Evolutionary conservation across 179 eudicot species (phyloP), one percentile per base, ranked within the genome.

Genomic region (Vitellaria paradoxa): DNA sequence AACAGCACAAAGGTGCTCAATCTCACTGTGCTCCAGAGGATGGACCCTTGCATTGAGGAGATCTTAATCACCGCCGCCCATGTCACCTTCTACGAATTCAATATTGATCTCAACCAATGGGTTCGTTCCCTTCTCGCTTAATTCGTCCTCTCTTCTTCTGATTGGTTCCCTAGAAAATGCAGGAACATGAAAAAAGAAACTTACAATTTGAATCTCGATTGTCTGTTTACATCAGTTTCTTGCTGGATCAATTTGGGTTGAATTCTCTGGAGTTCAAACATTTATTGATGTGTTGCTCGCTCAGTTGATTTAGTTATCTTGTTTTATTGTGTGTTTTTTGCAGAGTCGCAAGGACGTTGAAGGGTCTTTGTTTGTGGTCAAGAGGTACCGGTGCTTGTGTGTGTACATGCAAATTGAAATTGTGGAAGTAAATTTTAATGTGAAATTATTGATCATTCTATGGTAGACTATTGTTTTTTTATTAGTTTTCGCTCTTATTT

Each of bases 271-370:
- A 60, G 21, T 62, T 52, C 11, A 24, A 20, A 52, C 45, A 21
- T 74, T 68, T 45, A 1, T 67, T 49, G 52, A 64, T 42, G 75
- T 70, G 14, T 42, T 13, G 21, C 55, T 8, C 9, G 72, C 18
- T 59, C 7, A 26, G 12, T 61, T 70, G 45, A 73, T 77, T 37
- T 37, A 3, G n/a, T 55, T 30, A 40, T n/a, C n/a, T n/a, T 62
- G 65, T 21, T 53, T 61, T 53, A 46, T 76, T 49, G 42, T 37
- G 42, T 37, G 42, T 37, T 7, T 76, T n/a, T 76, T 80, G 85
- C 87, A 90, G 93, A 90, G 91, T 74, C 87, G 91, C 57, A 90
- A 88, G 89, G 91, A 90, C 73, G 90, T 90, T 4, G 94, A 90
- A 82, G 94, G 93, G 5, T 90, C 94, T 2, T 84, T 90, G 5